phyloP scores from a whole-genome alignment of 2,329 filamentous ascomycete species.

The Xylariaceae sp. region DNA sequence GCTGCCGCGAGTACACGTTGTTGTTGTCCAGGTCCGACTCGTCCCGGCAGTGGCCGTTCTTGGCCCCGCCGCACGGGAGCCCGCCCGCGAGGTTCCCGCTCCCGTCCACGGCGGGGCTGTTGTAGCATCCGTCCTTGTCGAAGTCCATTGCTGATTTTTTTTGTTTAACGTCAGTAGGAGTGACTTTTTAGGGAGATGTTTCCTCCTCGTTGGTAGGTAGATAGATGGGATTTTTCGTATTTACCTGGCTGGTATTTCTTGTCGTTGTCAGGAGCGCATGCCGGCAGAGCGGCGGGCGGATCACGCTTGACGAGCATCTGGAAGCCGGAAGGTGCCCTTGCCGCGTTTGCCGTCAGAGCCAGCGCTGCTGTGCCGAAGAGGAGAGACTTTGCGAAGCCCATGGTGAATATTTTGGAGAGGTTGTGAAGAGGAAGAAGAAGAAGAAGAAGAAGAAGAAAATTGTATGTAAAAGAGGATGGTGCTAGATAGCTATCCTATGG shows the following conservation, averaged over 20 bases:
- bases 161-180: background rate
- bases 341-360: constrained; percentile 4
- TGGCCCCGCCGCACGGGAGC: constrained; percentile 12
- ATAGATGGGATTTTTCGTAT: background rate
- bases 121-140: constrained; percentile 36
- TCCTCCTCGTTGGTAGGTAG: background rate
- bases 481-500: too few relatives aligned
- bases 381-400: constrained; percentile 5
- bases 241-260: constrained; percentile 15
- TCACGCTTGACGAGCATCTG: constrained; percentile 10
- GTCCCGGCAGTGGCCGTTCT: constrained; percentile 30
- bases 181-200: background rate
- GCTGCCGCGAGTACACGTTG: constrained; percentile 39
- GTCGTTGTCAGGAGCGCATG: constrained; percentile 12
- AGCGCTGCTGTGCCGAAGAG: constrained; percentile 3
- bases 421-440: background rate
- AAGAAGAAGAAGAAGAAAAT: background rate
- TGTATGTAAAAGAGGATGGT: too few relatives aligned
- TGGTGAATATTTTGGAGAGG: too few relatives aligned
- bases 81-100: constrained; percentile 30
- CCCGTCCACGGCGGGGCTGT: constrained; percentile 33
- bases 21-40: constrained; percentile 31
- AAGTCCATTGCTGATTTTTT: constrained; percentile 28
- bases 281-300: constrained; percentile 8
- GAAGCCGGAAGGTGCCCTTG: background rate